Base-by-base conservation (phyloP, 2,329 filamentous ascomycete species). In the Talaromyces sp. region DNA sequence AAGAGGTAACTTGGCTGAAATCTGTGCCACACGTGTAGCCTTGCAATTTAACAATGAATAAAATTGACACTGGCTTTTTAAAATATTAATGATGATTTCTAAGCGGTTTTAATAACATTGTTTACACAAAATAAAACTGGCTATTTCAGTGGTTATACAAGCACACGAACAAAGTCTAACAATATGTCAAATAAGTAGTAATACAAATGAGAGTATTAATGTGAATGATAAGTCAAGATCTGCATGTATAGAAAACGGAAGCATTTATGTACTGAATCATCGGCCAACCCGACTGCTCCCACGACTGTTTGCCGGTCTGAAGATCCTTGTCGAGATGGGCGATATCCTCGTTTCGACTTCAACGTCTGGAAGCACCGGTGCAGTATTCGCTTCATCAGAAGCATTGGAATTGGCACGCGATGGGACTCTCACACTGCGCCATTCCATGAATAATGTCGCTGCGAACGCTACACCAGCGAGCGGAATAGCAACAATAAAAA, bases 301-400 rank as follows among this genome's bases (percentile, higher is more conserved):
- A 22, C 49, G 49, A 11, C 49, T 53, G 25, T n/a, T 53, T 5
- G 13, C 13, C 44, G 19, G 19, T 6, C n/a, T 51, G 44, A 51
- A 51, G 2, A 58, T 36, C 44, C 60, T 58, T 33, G 60, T 62
- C 5, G 57, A 55, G 33, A 62, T 57, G 22, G 60, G 60, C 13
- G 60, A 62, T 42, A 62, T 62, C 7, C 58, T 33, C 10, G 61
- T 60, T 47, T 63, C 58, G n/a, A 63, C 55, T 10, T 63, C 62
- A 19, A 60, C 59, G 47, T 58, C 51, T 19, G 62, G 58, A 28
- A 60, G 36, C 13, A 63, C 42, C 15, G 62, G 55, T 3, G 25
- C 36, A n/a, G 39, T 53, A 6, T 56, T 36, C 10, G 28, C 39
- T 25, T 39, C 30, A 3, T 15, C 11, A 28, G 30, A 44, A 6